These are phyloP conservation scores for Psilocybe sp. DNA, from an alignment of 768 basidiomycete species.

Conservation along the genomic window DNA sequence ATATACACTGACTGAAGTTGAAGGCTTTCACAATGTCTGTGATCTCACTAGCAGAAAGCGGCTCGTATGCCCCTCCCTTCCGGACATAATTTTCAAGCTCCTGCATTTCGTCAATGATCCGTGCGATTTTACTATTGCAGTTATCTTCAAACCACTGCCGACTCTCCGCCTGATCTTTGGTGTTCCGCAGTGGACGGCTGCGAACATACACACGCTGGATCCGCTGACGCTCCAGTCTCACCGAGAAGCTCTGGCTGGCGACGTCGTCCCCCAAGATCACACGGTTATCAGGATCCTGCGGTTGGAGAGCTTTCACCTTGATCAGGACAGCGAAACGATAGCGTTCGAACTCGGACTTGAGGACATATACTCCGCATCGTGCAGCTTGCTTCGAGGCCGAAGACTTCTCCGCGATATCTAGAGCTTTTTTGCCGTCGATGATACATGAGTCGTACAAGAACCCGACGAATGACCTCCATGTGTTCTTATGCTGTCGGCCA, in stretches of 20 bases:
- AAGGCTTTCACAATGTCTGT: constrained; percentile 48
- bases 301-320: not conserved
- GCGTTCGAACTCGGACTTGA: constrained; percentile 45
- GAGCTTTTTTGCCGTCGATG: constrained; percentile 48
- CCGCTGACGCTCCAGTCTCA: constrained; percentile 2
- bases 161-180: constrained; percentile 17
- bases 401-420: constrained; percentile 43
- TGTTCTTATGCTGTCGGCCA: constrained; percentile 20
- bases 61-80: constrained; percentile 43
- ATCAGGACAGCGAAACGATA: constrained; percentile 34
- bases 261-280: not conserved
- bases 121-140: constrained; percentile 32
- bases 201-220: constrained; percentile 2
- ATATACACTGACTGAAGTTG: constrained; percentile 33
- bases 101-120: constrained; percentile 45
- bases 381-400: constrained; percentile 52
- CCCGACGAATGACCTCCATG: constrained; percentile 43
- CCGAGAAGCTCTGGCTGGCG: not conserved
- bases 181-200: not conserved
- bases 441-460: constrained; percentile 48
- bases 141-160: constrained; percentile 41
- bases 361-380: constrained; percentile 36
- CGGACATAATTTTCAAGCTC: constrained; percentile 36
- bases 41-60: constrained; percentile 51
- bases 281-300: constrained; percentile 15